Base-by-base conservation (phyloP, 2,329 filamentous ascomycete genomes). In the Talaromyces sp. region DNA sequence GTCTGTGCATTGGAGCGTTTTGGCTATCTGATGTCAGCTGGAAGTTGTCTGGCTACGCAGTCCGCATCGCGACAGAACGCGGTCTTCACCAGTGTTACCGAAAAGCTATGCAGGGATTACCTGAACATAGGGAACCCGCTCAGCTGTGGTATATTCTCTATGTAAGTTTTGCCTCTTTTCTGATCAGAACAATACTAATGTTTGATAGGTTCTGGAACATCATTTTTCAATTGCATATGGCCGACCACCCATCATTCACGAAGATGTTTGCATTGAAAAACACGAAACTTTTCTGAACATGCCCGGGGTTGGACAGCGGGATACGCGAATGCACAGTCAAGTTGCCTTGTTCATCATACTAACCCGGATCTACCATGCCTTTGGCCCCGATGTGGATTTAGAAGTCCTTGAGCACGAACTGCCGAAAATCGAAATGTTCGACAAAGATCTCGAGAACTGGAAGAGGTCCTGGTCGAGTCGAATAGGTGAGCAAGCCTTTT, bases 11-110 rank as follows among this genome's bases (percentile, higher is more conserved):
- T 51, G 82, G 79, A 7, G 80, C 82, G 5, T 84, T 83, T 65
- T 85, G 83, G 83, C 76, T 85, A 8, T 80, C 80, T 27, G 82
- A 85, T 67, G 78, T 84, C 16, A 82, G 65, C 73, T 81, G 71
- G 81, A 82, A 77, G 61, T 65, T 78, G 3, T 77, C 75, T n/a
- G 76, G 75, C 3, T 75, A 77, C 64, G 75, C 75, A 9, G 74
- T 77, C 9, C 74, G 76, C 8, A 77, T 77, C 64, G 76, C 78
- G 6, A 79, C 76, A 4, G 77, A 79, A 61, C 76, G 73, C 36
- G 75, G 75, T 51, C 68, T 79, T 28, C 76, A 78, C 51, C 76
- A 77, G 59, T 79, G 72, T 56, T 79, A 77, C 60, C 72, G 75
- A 42, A 76, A 75, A 64, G 74, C 74, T n/a, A 67, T 68, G 40